phyloP scores from a whole-genome alignment of 257 asterid species.

The Plantago major region DNA sequence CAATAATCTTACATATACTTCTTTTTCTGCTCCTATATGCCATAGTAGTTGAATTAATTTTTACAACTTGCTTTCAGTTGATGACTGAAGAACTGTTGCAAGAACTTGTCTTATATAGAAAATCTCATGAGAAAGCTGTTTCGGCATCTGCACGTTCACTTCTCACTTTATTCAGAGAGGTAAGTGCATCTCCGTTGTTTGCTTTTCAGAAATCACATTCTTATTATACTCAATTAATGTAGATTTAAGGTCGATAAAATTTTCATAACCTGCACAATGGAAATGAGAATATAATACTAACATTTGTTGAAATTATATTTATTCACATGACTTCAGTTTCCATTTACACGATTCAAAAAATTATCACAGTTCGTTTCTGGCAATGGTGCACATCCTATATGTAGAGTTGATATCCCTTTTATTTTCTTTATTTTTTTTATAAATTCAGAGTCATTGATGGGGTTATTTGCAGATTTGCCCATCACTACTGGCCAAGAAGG shows the following conservation, averaged over 20 bases:
- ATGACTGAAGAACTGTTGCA: slow-evolving; percentile 98
- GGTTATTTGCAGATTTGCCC: slow-evolving; percentile 72
- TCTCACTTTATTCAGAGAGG: slow-evolving; percentile 84
- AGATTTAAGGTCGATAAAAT: neutral
- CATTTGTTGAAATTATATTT: too few relatives aligned
- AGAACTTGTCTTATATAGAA: slow-evolving; percentile 85
- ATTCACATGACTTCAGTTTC: too few relatives aligned
- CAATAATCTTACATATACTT: slow-evolving; percentile 13
- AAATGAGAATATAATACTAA: too few relatives aligned
- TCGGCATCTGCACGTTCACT: slow-evolving; percentile 89
- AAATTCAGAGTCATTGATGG: too few relatives aligned
- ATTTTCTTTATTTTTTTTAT: too few relatives aligned
- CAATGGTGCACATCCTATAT: neutral
- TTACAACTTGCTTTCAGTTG: slow-evolving; percentile 43
- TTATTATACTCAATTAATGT: neutral
- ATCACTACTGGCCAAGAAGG: slow-evolving; percentile 76
- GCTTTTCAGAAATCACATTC: neutral
- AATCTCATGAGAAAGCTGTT: slow-evolving; percentile 86
- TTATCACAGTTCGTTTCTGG: neutral
- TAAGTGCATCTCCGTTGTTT: slow-evolving; percentile 20
- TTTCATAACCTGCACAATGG: neutral
- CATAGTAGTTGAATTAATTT: slow-evolving; percentile 8
- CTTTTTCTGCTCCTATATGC: slow-evolving; percentile 2
- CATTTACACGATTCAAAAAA: too few relatives aligned
- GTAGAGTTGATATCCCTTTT: neutral